Base-by-base conservation (phyloP, 2,329 filamentous ascomycete species). In the Diaporthe nobilis region DNA sequence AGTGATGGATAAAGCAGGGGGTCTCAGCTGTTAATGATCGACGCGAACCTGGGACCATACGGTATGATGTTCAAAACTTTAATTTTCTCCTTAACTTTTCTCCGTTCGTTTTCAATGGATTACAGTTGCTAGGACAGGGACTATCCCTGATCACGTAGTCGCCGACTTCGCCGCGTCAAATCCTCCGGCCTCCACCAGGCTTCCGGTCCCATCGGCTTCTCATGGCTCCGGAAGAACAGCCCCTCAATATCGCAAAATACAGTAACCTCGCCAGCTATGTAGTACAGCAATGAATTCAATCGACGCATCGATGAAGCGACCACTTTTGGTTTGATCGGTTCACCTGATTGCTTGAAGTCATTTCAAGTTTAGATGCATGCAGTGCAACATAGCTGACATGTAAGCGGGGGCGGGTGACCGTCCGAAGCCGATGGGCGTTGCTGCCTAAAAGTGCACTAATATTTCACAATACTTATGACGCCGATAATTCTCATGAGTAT, bases 1-100 rank as follows among this genome's bases (percentile, higher is more conserved):
- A 47, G 39, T 9, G 34, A 34, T 34, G 34, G 34, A 34, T 10
- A 15, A 63, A 47, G 39, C 39, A 47, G 1, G 17, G 28, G 60
- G 60, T 44, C 60, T 47, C 60, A 63, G 39, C 39, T 47, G 55
- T 31, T 39, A 7, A 28, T 44, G n/a, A 20, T 63, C 60, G 47
- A 47, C 1, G n/a, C 34, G 17, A 31, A 47, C n/a, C 39, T 63
- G 15, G 31, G n/a, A 20, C 60, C 39, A 20, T 44, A 10, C 5
- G 39, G 39, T 47, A 63, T 47, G 60, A 63, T 63, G 39, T 47
- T 44, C 60, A 44, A 47, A 37, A 63, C 60, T 4, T 63, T 37
- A 63, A 63, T 10, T n/a, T 39, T 44, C 7, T 22, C 37, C 20
- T 20, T 9, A n/a, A 22, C n/a, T n/a, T 47, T 63, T 37, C 20